Conservation (phyloP, 345 rosid genomes). For the Brassica carinata region DNA sequence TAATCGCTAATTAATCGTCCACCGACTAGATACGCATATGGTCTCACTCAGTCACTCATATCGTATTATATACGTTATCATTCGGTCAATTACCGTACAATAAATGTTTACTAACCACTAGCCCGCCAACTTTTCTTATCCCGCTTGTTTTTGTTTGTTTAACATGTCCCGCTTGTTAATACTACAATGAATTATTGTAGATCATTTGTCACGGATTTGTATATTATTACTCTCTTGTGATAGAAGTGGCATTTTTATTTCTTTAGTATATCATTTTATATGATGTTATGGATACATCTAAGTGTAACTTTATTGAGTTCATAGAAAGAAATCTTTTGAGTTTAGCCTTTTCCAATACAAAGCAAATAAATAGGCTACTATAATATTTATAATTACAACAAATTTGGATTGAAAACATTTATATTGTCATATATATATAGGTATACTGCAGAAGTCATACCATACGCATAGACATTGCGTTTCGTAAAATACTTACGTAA, state of each 20-base stretch:
- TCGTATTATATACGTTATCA: conserved; percentile 25
- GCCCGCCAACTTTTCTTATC: neutral
- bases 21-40: conserved; percentile 43
- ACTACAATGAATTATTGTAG: conserved; percentile 4
- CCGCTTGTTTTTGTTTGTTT: neutral
- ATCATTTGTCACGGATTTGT: conserved; percentile 33
- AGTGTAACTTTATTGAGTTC: conserved; percentile 30
- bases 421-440: neutral
- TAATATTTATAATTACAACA: neutral
- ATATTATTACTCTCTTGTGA: conserved; percentile 17
- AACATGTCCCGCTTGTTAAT: no score
- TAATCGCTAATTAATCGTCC: conserved; percentile 31
- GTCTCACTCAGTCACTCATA: neutral
- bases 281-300: conserved; percentile 19
- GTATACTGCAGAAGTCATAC: conserved; percentile 23
- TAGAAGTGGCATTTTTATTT: conserved; percentile 27
- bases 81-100: conserved; percentile 39
- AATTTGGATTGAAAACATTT: neutral
- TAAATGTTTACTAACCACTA: conserved; percentile 5
- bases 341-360: conserved; percentile 28
- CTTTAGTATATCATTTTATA: neutral
- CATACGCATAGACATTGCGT: conserved; percentile 24
- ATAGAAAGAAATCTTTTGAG: conserved; percentile 29
- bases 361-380: conserved; percentile 14
- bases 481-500: conserved; percentile 14